These are phyloP conservation scores for Pichia exigua DNA, from an alignment of 805 yeast species.

Conservation along the genomic window DNA sequence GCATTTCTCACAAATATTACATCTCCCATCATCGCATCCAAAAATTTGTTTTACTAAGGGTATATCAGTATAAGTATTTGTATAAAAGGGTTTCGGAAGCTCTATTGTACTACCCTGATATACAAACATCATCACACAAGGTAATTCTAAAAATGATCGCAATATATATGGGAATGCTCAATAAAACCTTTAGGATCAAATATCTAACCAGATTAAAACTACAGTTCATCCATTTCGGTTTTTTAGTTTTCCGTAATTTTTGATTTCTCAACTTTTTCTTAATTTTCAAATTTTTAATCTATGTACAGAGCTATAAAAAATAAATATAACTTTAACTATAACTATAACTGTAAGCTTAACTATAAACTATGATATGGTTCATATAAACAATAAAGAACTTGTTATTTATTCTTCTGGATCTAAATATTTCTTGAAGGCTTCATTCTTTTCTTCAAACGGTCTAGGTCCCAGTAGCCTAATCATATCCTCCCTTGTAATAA, in stretches of 20 bases:
- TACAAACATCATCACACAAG: neutral
- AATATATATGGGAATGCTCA: no score
- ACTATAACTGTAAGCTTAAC: neutral
- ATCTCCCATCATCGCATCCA: neutral
- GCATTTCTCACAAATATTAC: conserved; percentile 2
- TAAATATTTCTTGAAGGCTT: conserved; percentile 74
- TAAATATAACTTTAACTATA: neutral
- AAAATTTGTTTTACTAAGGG: neutral
- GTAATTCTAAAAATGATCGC: neutral
- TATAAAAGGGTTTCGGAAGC: neutral
- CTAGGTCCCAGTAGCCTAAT: conserved; percentile 80
- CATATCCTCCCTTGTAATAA: conserved; percentile 91
- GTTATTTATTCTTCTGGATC: conserved; percentile 15
- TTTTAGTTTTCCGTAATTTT: neutral
- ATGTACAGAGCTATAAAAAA: neutral
- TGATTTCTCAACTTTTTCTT: neutral
- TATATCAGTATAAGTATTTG: neutral
- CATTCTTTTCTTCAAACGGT: conserved; percentile 85
- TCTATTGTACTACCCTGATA: neutral
- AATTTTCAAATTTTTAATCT: neutral
- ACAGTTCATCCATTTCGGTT: neutral
- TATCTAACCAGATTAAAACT: no score
- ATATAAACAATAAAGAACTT: neutral
- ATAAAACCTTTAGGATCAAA: no score
- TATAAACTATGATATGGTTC: neutral